Evolutionary conservation across 2,329 filamentous ascomycete species (phyloP), one percentile per base, ranked within the genome.

Genomic region (Alternaria gansuensis): DNA sequence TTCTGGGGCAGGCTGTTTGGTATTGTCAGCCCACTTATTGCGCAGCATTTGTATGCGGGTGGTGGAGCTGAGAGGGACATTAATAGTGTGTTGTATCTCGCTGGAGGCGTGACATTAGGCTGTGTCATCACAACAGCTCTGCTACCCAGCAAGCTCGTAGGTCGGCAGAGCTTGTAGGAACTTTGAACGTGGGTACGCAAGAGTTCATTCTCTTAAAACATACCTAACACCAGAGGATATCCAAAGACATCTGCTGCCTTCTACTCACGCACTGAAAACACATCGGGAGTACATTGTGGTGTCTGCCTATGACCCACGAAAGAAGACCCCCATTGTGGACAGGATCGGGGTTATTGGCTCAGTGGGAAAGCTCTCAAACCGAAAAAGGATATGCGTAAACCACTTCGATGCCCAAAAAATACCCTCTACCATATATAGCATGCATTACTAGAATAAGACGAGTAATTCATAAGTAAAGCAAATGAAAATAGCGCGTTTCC

Each of bases 1-100:
- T 87, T 86, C 66, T 87, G 84, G 83, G 85, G 85, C 1, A 73
- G 85, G 2, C 53, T 87, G 24, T 85, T 85, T 63, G 82, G 83
- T 9, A 87, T 88, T 43, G 80, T 87, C 14, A 84, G 83, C 36
- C 85, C 85, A 0, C 66, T 87, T 36, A 84, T 85, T 52, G 84
- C 83, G 4, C 81, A 85, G 62, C 75, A 82, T n/a, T 69, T 74
- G 58, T 74, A 68, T 65, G 72, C 74, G 8, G 69, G 51, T 13
- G 70, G 65, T 45, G 65, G 39, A 3, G 65, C 66, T 0, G 63
- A 71, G 6, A 75, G 80, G 0, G 75, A 80, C 37, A 69, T 82
- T 5, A 85, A 86, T 57, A 78, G 76, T 4, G 82, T 86, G 0
- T 57, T 87, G 53, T 87, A 86, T 64, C 69, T 87, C 23, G 85